A percentile compares a stretch with the other conserved stretches of the same genome.
phyloP scores from a whole-genome alignment of 768 basidiomycete species.

The Boletus rubroflammeus region DNA sequence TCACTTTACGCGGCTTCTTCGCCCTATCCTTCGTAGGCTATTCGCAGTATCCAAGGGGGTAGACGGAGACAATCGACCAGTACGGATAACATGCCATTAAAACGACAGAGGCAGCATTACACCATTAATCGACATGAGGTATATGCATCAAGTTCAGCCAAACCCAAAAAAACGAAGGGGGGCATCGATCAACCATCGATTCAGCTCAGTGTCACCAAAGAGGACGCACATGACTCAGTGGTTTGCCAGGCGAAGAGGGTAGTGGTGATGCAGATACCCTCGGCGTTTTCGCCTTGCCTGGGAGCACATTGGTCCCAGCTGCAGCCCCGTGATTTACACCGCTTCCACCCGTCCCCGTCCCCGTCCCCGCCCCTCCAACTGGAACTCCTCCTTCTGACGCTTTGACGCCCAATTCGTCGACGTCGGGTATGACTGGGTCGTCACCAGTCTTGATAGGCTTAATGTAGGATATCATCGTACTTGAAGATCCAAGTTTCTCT shows the following conservation, averaged over 20 bases:
- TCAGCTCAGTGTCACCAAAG: conserved; percentile 56
- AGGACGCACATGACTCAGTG: conserved; percentile 85
- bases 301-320: conserved; percentile 14
- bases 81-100: conserved; percentile 27
- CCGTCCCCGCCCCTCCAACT: conserved; percentile 7
- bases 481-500: conserved; percentile 63
- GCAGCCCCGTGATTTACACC: conserved; percentile 17
- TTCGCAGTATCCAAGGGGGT: conserved; percentile 11
- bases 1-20: conserved; percentile 58
- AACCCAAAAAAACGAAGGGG: conserved; percentile 10
- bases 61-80: conserved; percentile 6
- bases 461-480: conserved; percentile 69
- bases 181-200: conserved; percentile 42
- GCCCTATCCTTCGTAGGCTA: conserved; percentile 77
- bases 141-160: conserved; percentile 21
- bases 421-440: conserved; percentile 30
- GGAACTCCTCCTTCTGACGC: conserved; percentile 48
- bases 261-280: conserved; percentile 23
- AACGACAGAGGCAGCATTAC: conserved; percentile 26
- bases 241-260: conserved; percentile 52
- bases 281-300: conserved; percentile 21
- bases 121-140: conserved; percentile 31
- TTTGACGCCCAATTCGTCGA: conserved; percentile 40
- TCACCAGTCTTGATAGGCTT: conserved; percentile 49
- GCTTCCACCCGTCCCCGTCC: background rate